Base-by-base conservation (phyloP, 192 early-diverging fungal genomes). In the Mycoemilia scoparia region DNA sequence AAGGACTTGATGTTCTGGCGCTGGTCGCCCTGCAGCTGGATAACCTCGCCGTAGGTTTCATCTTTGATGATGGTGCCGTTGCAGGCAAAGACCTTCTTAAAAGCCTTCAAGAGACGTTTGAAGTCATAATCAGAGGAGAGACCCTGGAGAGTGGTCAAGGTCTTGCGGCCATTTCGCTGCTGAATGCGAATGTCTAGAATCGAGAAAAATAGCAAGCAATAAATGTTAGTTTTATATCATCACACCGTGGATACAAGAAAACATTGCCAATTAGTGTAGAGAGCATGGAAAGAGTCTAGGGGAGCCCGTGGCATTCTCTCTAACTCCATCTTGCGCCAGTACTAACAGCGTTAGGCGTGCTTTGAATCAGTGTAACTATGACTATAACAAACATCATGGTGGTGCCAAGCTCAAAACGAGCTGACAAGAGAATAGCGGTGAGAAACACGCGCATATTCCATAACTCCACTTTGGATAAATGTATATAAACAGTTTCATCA, bases 11-110 rank as follows among this genome's bases (percentile, higher is more conserved):
- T 69, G 54, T 83, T 82, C 27, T 64, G 38, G 42, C 92, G 78
- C 56, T 97, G 89, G 70, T 97, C 92, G 33, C 92, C 92, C 32
- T 78, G 75, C 24, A 97, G 67, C 70, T 97, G 89, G 53, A 97
- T 84, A 39, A 89, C 76, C 37, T 83, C 65, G 17, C 89, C 92
- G 38, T 75, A 60, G 46, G 90, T 82, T 54, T 90, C 78, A 70
- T 95, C 87, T 45, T 84, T 64, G 22, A 91, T 74, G 23, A 97
- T 64, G n/a, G 71, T 87, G 25, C 92, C 92, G 64, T 87, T 90
- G 71, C 92, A 97, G 22, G 84, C 89, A 56, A 90, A 92, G 21
- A 67, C 64, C 67, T 90, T 90, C 68, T 92, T 97, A 53, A 97
- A 87, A 34, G 75, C 79, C 69, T 97, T 97, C 48, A 93, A 66